A percentile compares a stretch with the other conserved stretches of the same genome.
phyloP scores from a whole-genome alignment of 2,329 filamentous ascomycete genomes.

The Intubia oerlemansii region DNA sequence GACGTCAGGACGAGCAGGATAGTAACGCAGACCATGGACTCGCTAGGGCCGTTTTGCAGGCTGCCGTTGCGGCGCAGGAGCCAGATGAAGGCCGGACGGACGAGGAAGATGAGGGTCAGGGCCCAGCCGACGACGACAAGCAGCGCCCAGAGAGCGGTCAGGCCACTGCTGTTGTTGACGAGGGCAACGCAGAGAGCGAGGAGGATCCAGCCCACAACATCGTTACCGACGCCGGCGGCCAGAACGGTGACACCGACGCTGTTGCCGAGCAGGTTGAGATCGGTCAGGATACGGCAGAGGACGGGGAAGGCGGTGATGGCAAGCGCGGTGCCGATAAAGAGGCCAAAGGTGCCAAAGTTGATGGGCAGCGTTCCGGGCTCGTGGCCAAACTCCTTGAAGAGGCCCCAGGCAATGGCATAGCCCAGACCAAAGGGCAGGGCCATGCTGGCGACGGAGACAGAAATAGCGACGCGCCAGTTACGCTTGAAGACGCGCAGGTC shows the following conservation, averaged over 20 bases:
- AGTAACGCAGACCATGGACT: constrained; percentile 65
- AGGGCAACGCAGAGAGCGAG: constrained; percentile 83
- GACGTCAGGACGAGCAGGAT: constrained; percentile 59
- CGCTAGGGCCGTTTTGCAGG: constrained; percentile 71
- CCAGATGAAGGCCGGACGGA: constrained; percentile 58
- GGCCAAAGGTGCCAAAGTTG: constrained; percentile 31
- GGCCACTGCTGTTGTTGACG: constrained; percentile 66
- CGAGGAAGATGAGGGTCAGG: constrained; percentile 49
- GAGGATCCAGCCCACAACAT: constrained; percentile 79
- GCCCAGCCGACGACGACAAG: constrained; percentile 56
- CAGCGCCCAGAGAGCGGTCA: constrained; percentile 71
- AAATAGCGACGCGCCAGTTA: constrained; percentile 64
- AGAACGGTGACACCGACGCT: constrained; percentile 75
- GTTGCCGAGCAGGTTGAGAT: constrained; percentile 67
- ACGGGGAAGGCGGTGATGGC: constrained; percentile 86
- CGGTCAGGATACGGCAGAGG: constrained; percentile 78
- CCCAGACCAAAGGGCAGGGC: constrained; percentile 65
- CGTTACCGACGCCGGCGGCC: constrained; percentile 81
- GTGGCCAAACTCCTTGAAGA: constrained; percentile 50
- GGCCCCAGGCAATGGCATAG: constrained; percentile 56
- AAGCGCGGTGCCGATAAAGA: constrained; percentile 81
- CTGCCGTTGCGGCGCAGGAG: constrained; percentile 52
- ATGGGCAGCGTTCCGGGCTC: constrained; percentile 20
- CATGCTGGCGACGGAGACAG: constrained; percentile 64
- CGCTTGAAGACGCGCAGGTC: constrained; percentile 55